Evolutionary conservation across 1,284 basidiomycete species (phyloP).

Genomic region (Puccinia novopanici): DNA sequence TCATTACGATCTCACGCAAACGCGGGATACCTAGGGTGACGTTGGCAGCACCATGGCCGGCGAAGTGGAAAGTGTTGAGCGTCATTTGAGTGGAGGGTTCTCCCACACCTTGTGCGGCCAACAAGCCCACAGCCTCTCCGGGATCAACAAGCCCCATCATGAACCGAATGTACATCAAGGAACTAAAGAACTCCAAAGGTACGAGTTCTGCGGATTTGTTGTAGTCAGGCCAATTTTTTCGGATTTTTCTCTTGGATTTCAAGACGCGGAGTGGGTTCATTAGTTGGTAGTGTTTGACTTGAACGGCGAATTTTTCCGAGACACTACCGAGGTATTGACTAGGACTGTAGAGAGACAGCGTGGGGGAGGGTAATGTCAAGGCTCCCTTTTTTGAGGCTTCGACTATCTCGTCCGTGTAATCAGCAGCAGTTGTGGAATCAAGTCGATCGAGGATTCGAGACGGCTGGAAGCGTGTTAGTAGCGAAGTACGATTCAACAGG

Average conservation of each 20-base stretch:
- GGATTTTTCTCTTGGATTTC: slow-evolving; percentile 64
- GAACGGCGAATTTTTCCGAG: slow-evolving; percentile 85
- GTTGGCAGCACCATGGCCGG: slow-evolving; percentile 97
- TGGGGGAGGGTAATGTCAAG: slow-evolving; percentile 70
- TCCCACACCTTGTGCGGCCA: slow-evolving; percentile 98
- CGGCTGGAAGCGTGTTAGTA: slow-evolving; percentile 75
- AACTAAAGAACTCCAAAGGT: slow-evolving; percentile 68
- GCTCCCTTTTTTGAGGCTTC: slow-evolving; percentile 68
- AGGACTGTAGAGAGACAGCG: slow-evolving; percentile 76
- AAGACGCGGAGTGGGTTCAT: slow-evolving; percentile 76
- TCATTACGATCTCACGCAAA: slow-evolving; percentile 98
- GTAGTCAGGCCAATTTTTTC: slow-evolving; percentile 57
- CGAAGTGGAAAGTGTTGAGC: slow-evolving; percentile 99
- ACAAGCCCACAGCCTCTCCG: slow-evolving; percentile 92
- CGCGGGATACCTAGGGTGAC: slow-evolving; percentile 99
- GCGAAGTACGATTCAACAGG: slow-evolving; percentile 78
- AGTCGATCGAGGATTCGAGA: slow-evolving; percentile 67
- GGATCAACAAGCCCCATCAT: slow-evolving; percentile 91
- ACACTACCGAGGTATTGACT: slow-evolving; percentile 81
- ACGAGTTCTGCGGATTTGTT: slow-evolving; percentile 65
- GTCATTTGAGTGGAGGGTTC: slow-evolving; percentile 99
- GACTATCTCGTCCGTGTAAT: slow-evolving; percentile 86
- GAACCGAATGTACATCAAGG: slow-evolving; percentile 85
- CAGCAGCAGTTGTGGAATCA: slow-evolving; percentile 70
- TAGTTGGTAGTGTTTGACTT: slow-evolving; percentile 77